Percentiles rank a stretch among this genome's conserved stretches.
phyloP scores from a whole-genome alignment of 371 early-diverging fungal genomes.

The Dichotomocladium elegans region DNA sequence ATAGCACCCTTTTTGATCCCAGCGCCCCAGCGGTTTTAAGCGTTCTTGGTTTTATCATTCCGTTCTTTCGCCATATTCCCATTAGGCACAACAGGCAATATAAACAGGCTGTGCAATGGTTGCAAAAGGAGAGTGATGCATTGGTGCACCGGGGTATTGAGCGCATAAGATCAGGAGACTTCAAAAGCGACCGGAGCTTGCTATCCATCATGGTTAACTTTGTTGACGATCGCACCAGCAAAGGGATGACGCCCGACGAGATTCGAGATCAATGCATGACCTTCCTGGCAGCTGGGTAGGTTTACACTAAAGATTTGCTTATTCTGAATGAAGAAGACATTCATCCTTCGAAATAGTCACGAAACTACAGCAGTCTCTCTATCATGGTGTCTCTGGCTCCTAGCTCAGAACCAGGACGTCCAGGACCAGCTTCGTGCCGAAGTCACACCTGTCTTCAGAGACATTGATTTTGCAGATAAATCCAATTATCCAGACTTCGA shows the following conservation, averaged over 20 bases:
- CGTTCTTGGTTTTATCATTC: conserved; percentile 34
- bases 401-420: conserved; percentile 40
- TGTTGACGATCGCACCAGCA: conserved; percentile 31
- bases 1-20: conserved; percentile 31
- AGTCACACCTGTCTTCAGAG: conserved; percentile 12
- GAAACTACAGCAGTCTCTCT: conserved; percentile 12
- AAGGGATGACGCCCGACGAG: conserved; percentile 24
- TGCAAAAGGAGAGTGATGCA: conserved; percentile 36
- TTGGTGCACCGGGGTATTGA: conserved; percentile 42
- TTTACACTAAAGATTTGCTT: not conserved
- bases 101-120: not conserved
- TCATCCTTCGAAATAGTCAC: conserved; percentile 1
- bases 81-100: conserved; percentile 21
- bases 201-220: conserved; percentile 29
- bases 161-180: too few relatives aligned
- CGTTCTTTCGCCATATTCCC: conserved; percentile 32
- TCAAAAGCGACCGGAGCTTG: conserved; percentile 6
- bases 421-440: conserved; percentile 49
- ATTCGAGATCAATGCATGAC: conserved; percentile 22
- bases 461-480: conserved; percentile 6
- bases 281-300: conserved; percentile 39
- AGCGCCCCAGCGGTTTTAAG: conserved; percentile 14
- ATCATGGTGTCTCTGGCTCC: conserved; percentile 54
- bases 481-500: conserved; percentile 35
- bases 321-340: too few relatives aligned